A percentile compares a stretch with the other conserved stretches of the same genome.
Conservation (phyloP, 108 stramenopile genomes). For the Cyclotella distinguenda region DNA sequence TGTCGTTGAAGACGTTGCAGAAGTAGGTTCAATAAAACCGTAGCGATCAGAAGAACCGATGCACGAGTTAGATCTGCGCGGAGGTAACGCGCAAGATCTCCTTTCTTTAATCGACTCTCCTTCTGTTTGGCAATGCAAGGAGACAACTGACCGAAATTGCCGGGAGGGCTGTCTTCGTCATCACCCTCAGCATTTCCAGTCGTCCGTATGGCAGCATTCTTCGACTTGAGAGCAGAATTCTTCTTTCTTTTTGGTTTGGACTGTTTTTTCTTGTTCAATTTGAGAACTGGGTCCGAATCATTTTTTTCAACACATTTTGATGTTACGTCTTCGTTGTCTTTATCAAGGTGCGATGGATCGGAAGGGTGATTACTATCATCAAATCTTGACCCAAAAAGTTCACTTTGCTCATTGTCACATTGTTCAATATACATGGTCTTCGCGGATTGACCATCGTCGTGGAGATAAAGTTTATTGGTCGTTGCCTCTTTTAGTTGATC, state of each 20-base stretch:
- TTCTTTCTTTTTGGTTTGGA: slow-evolving; percentile 12
- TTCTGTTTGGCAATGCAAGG: not conserved
- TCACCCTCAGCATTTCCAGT: not conserved
- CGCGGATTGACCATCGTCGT: too few species aligned
- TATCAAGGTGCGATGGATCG: not conserved
- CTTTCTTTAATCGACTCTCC: not conserved
- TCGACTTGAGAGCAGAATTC: not conserved
- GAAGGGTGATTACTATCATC: too few species aligned
- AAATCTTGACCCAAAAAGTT: too few species aligned
- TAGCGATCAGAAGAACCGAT: slow-evolving; percentile 30
- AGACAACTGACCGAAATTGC: too few species aligned
- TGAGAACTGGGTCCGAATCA: not conserved
- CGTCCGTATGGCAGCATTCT: not conserved
- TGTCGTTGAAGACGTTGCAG: slow-evolving; percentile 30
- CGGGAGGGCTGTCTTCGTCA: too few species aligned
- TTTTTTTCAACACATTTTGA: not conserved
- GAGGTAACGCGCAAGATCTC: not conserved
- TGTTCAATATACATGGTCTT: too few species aligned
- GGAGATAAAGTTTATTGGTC: too few species aligned
- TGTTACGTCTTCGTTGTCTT: not conserved
- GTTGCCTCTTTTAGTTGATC: too few species aligned
- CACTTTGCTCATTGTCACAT: too few species aligned
- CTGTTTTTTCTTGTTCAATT: slow-evolving; percentile 6
- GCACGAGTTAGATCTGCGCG: slow-evolving; percentile 37
- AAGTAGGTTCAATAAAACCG: slow-evolving; percentile 23